Conservation (phyloP, 106 monocot genomes). For the Allium cepa region DNA sequence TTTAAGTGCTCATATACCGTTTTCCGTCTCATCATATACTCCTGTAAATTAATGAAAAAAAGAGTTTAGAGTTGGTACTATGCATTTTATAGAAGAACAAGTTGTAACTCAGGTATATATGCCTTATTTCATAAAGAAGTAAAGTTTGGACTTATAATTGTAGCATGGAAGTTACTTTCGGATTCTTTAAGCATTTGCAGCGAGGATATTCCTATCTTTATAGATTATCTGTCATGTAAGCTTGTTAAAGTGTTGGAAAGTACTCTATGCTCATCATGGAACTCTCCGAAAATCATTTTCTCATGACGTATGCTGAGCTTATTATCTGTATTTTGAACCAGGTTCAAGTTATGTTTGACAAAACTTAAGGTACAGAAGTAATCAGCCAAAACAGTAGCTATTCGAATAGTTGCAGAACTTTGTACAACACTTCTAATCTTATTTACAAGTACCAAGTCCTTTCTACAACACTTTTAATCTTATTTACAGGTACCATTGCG, state of each 20-base stretch:
- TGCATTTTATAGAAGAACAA: not conserved
- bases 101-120: slow-evolving; percentile 1
- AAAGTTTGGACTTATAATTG: slow-evolving; percentile 14
- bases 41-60: no score
- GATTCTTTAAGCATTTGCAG: slow-evolving; percentile 9
- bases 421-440: slow-evolving; percentile 21
- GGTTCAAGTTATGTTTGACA: slow-evolving; percentile 10
- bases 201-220: not conserved
- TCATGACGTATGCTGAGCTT: slow-evolving; percentile 29
- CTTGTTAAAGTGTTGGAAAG: slow-evolving; percentile 2
- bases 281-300: slow-evolving; percentile 15
- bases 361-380: slow-evolving; percentile 2
- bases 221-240: slow-evolving; percentile 13
- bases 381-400: not conserved
- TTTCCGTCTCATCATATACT: no score
- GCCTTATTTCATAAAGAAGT: slow-evolving; percentile 11
- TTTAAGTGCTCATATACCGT: no score
- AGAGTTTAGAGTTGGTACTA: no score
- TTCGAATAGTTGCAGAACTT: slow-evolving; percentile 8
- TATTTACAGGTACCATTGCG: slow-evolving; percentile 27
- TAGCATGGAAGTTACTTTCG: slow-evolving; percentile 26
- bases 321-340: slow-evolving; percentile 21
- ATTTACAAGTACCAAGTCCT: slow-evolving; percentile 26
- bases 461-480: slow-evolving; percentile 23
- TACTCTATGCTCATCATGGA: slow-evolving; percentile 3